These are phyloP conservation scores for Biscogniauxia sp. DNA, from an alignment of 2,329 filamentous ascomycete genomes.

Conservation along the genomic window DNA sequence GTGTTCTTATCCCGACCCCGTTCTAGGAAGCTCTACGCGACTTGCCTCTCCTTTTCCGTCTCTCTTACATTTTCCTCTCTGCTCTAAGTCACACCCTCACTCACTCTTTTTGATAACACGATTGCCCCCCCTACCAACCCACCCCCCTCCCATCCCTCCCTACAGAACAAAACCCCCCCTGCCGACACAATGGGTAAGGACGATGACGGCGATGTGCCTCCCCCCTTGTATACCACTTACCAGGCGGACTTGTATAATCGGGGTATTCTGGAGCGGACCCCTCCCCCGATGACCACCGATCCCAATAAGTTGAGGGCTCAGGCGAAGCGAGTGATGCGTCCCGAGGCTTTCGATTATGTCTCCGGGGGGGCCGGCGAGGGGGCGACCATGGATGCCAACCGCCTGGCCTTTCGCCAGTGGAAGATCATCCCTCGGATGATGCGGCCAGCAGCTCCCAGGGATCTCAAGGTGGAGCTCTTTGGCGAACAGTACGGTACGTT, in stretches of 20 bases:
- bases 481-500: conserved; percentile 43
- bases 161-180: too few species aligned
- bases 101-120: not conserved
- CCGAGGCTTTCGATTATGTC: conserved; percentile 57
- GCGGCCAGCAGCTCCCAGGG: conserved; percentile 40
- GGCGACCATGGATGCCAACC: conserved; percentile 59
- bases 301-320: conserved; percentile 55
- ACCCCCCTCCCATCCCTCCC: too few species aligned
- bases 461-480: conserved; percentile 53
- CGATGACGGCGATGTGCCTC: conserved; percentile 13
- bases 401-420: conserved; percentile 49
- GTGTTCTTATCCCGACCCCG: not conserved
- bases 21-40: not conserved
- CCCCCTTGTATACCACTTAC: conserved; percentile 41
- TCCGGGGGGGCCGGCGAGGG: conserved; percentile 61
- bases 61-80: not conserved
- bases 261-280: conserved; percentile 46
- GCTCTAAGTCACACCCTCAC: not conserved
- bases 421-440: conserved; percentile 54
- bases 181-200: conserved; percentile 12
- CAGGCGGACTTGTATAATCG: conserved; percentile 49
- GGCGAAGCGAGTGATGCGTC: conserved; percentile 47
- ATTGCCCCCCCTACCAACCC: not conserved
- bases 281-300: conserved; percentile 57
- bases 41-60: not conserved